Conservation (phyloP, 2,329 filamentous ascomycete genomes). For the Hypoxylon sp. region DNA sequence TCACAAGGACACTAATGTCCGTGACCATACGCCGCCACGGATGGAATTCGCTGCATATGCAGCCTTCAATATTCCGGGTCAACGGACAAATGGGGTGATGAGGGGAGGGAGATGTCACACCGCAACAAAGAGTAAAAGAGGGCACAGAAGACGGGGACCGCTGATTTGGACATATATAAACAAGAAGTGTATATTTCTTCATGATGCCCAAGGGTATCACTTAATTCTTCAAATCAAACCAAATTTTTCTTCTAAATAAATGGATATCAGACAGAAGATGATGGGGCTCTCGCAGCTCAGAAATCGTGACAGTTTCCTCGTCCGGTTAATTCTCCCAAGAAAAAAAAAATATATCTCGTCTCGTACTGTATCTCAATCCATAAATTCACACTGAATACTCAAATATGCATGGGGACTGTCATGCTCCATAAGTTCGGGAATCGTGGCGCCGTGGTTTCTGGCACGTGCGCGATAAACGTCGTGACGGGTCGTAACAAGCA, state of each 20-base stretch:
- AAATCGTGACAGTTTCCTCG: conserved; percentile 38
- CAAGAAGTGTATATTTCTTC: conserved; percentile 31
- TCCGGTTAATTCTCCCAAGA: conserved; percentile 29
- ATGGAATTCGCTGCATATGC: conserved; percentile 36
- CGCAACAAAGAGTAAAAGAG: conserved; percentile 30
- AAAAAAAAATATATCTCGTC: conserved; percentile 27
- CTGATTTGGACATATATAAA: conserved; percentile 28
- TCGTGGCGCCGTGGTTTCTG: conserved; percentile 36
- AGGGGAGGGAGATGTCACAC: conserved; percentile 31
- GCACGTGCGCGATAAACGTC: conserved; percentile 37
- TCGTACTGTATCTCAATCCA: conserved; percentile 40
- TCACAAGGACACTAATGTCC: conserved; percentile 7
- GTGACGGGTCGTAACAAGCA: conserved; percentile 45
- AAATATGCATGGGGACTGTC: conserved; percentile 41
- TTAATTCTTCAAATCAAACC: conserved; percentile 26
- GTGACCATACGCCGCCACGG: conserved; percentile 9
- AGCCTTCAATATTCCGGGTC: conserved; percentile 34
- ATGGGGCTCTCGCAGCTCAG: conserved; percentile 33
- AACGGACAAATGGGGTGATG: conserved; percentile 32
- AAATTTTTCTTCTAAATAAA: conserved; percentile 30
- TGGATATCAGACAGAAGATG: conserved; percentile 40
- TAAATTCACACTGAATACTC: conserved; percentile 31
- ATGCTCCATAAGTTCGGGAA: conserved; percentile 41
- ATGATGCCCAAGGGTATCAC: conserved; percentile 43
- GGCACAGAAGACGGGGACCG: conserved; percentile 4